Evolutionary conservation across 495 filamentous ascomycete genomes (phyloP).

Genomic region (Daldinia bambusicola): DNA sequence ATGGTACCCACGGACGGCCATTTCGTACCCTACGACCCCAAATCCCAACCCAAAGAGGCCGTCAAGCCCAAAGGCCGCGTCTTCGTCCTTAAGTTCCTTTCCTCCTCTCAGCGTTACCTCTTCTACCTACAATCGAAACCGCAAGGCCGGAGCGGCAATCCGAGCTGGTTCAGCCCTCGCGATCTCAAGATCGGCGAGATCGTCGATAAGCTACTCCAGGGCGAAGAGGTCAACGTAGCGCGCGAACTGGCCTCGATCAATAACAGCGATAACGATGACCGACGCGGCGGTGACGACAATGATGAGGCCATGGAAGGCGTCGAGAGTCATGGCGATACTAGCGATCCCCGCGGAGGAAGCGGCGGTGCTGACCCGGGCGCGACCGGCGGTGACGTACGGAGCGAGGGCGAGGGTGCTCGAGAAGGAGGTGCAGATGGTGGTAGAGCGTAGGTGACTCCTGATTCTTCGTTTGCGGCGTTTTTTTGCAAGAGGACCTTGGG

Average conservation of each 20-base stretch:
- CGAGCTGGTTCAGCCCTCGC: slow-evolving; percentile 79
- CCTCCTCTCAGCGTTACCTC: slow-evolving; percentile 88
- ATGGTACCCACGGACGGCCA: slow-evolving; percentile 77
- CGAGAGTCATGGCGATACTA: slow-evolving; percentile 69
- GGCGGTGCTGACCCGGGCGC: slow-evolving; percentile 87
- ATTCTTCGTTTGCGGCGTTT: slow-evolving; percentile 48
- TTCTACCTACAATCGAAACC: slow-evolving; percentile 96
- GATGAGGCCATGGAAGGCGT: slow-evolving; percentile 89
- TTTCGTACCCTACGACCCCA: slow-evolving; percentile 79
- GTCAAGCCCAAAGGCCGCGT: slow-evolving; percentile 86
- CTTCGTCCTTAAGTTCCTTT: slow-evolving; percentile 92
- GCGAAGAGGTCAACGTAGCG: slow-evolving; percentile 87
- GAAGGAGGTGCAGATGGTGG: slow-evolving; percentile 96
- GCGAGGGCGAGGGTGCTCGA: slow-evolving; percentile 86
- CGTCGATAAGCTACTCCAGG: slow-evolving; percentile 83
- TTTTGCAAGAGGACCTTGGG: slow-evolving; percentile 35
- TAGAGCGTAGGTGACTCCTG: slow-evolving; percentile 93
- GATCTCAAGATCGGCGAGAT: slow-evolving; percentile 85
- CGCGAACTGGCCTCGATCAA: slow-evolving; percentile 75
- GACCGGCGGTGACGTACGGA: slow-evolving; percentile 87
- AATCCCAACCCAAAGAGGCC: slow-evolving; percentile 58
- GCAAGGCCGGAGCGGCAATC: slow-evolving; percentile 77
- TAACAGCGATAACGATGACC: slow-evolving; percentile 69
- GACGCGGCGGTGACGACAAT: slow-evolving; percentile 63
- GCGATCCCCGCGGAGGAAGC: slow-evolving; percentile 68